Evolutionary conservation across 2,329 filamentous ascomycete species (phyloP).

Genomic region (Periconia digitata): DNA sequence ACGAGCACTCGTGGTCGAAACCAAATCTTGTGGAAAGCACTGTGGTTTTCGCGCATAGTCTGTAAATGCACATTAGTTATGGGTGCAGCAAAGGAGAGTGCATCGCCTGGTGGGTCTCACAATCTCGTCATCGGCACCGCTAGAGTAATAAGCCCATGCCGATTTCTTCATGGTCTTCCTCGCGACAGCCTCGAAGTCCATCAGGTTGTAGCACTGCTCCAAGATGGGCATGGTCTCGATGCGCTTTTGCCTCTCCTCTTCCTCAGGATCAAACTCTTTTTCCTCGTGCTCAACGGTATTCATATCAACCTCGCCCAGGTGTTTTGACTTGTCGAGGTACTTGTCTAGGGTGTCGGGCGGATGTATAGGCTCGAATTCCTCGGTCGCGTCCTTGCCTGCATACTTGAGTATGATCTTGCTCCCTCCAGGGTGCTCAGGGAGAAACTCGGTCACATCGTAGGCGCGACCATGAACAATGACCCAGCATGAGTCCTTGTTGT

Average conservation of each 20-base stretch:
- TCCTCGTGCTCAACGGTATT: conserved; percentile 37
- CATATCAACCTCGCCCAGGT: conserved; percentile 44
- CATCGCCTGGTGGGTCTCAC: conserved; percentile 49
- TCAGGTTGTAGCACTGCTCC: conserved; percentile 49
- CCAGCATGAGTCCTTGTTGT: conserved; percentile 76
- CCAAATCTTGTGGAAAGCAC: conserved; percentile 95
- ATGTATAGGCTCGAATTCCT: conserved; percentile 58
- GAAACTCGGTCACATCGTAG: conserved; percentile 68
- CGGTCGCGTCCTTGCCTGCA: conserved; percentile 41
- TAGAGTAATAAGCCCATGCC: conserved; percentile 97
- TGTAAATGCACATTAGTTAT: conserved; percentile 42
- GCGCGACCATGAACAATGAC: conserved; percentile 68
- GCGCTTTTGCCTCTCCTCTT: conserved; percentile 73
- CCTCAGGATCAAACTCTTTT: conserved; percentile 58
- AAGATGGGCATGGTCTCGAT: conserved; percentile 48
- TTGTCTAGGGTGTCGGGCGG: conserved; percentile 49
- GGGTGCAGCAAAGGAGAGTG: conserved; percentile 12
- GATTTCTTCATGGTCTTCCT: conserved; percentile 90
- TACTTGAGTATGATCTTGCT: conserved; percentile 95
- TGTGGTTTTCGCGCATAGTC: conserved; percentile 95
- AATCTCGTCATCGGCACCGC: conserved; percentile 86
- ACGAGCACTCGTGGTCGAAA: conserved; percentile 88
- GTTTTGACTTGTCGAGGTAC: conserved; percentile 47
- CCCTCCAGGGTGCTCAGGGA: conserved; percentile 64
- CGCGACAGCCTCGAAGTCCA: conserved; percentile 93